These are phyloP conservation scores for Epithele typhae DNA, from an alignment of 768 basidiomycete genomes.

Conservation along the genomic window DNA sequence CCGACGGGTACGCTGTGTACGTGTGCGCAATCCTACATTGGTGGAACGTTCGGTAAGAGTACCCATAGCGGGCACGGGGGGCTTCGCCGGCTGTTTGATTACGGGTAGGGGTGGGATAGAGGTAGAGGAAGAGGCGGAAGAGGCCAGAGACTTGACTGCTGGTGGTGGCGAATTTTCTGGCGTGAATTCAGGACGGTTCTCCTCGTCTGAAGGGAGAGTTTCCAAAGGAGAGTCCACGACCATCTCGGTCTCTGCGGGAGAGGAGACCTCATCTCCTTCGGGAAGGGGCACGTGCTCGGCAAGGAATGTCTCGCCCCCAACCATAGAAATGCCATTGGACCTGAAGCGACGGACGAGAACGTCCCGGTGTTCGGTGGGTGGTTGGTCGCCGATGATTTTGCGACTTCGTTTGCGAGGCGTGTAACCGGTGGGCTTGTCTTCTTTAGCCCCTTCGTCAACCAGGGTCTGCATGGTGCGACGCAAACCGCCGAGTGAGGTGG, in stretches of 20 bases:
- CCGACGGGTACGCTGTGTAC: conserved; percentile 13
- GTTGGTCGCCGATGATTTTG: conserved; percentile 70
- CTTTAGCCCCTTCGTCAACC: conserved; percentile 51
- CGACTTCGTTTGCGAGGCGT: conserved; percentile 77
- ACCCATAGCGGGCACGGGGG: conserved; percentile 20
- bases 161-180: conserved; percentile 14
- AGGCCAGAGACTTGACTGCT: conserved; percentile 28
- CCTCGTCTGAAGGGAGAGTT: conserved; percentile 3
- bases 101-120: conserved; percentile 11
- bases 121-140: conserved; percentile 35
- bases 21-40: conserved; percentile 22
- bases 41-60: conserved; percentile 32
- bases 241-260: conserved; percentile 12
- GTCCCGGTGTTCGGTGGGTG: conserved; percentile 60
- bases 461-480: conserved; percentile 48
- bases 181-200: conserved; percentile 22
- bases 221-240: conserved; percentile 9
- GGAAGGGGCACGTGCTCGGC: conserved; percentile 34
- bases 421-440: conserved; percentile 63
- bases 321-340: conserved; percentile 27
- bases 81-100: conserved; percentile 20
- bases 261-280: conserved; percentile 22
- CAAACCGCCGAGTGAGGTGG: conserved; percentile 42
- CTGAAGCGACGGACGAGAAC: conserved; percentile 52
- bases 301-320: conserved; percentile 33